phyloP scores from a whole-genome alignment of 768 basidiomycete species.

The Inosperma sp. region DNA sequence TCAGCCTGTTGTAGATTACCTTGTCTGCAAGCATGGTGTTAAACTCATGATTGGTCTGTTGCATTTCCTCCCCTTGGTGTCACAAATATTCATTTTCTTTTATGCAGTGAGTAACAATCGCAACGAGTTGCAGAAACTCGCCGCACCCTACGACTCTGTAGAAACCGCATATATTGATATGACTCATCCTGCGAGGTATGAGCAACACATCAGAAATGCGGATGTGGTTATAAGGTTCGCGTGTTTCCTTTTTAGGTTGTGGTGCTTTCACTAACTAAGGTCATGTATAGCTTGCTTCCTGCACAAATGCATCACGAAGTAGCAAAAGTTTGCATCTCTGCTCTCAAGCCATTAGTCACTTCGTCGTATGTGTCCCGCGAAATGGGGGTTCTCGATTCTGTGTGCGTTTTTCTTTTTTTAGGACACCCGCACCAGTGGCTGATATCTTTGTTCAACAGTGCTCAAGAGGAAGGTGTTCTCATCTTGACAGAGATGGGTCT shows the following conservation, averaged over 20 bases:
- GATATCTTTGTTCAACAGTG: conserved; percentile 35
- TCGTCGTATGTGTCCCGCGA: conserved; percentile 83
- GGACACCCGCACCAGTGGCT: too few species aligned
- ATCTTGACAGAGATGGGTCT: conserved; percentile 88
- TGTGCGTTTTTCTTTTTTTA: conserved; percentile 38
- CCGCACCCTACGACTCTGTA: conserved; percentile 11
- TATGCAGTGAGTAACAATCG: conserved; percentile 67
- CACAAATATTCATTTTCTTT: conserved; percentile 1
- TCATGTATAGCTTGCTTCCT: conserved; percentile 62
- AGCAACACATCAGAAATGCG: conserved; percentile 50
- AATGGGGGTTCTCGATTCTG: conserved; percentile 62
- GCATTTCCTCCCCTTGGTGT: conserved; percentile 6
- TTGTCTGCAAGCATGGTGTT: conserved; percentile 58
- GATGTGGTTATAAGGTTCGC: conserved; percentile 83
- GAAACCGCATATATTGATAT: background rate
- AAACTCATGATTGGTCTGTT: conserved; percentile 73
- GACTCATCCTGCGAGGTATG: conserved; percentile 29
- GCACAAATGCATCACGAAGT: conserved; percentile 65
- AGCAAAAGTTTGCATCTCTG: conserved; percentile 67
- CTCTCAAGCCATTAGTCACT: conserved; percentile 76
- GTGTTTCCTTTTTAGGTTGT: background rate
- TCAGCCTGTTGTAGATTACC: conserved; percentile 76
- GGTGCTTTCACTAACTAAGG: background rate
- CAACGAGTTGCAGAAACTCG: conserved; percentile 50
- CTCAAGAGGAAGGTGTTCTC: conserved; percentile 56